Conservation (phyloP, 345 rosid genomes). For the Physaria fendleri region DNA sequence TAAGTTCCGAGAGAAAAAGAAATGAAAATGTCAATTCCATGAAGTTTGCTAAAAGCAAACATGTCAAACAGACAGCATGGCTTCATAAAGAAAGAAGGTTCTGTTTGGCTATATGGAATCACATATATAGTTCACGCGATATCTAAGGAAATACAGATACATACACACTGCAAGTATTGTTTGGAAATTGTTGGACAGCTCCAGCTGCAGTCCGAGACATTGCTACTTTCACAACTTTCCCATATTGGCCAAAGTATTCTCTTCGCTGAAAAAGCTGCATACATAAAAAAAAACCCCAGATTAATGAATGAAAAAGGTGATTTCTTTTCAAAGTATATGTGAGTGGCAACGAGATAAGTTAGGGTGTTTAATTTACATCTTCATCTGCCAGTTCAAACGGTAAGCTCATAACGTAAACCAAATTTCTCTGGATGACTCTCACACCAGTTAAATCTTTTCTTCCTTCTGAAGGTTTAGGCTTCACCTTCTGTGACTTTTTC, state of each 20-base stretch:
- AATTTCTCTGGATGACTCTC: conserved; percentile 82
- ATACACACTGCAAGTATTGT: conserved; percentile 95
- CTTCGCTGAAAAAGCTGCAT: conserved; percentile 69
- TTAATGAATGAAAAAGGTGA: background rate
- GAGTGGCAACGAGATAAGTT: conserved; percentile 4
- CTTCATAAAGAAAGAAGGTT: background rate
- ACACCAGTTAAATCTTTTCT: conserved; percentile 84
- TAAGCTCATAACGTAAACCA: conserved; percentile 87
- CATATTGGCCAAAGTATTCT: conserved; percentile 92
- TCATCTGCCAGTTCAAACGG: conserved; percentile 91
- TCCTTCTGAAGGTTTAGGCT: conserved; percentile 63
- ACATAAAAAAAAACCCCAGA: background rate
- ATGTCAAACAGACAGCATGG: conserved; percentile 10
- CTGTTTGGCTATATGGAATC: background rate
- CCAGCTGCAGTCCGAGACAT: conserved; percentile 87
- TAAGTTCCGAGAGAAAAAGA: background rate
- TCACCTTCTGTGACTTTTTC: conserved; percentile 68
- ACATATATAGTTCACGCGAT: background rate
- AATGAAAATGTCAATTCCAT: conserved; percentile 6
- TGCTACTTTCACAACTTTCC: conserved; percentile 85
- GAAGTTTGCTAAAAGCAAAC: conserved; percentile 4
- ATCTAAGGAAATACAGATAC: conserved; percentile 20
- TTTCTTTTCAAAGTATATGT: background rate
- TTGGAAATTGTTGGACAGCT: conserved; percentile 74
- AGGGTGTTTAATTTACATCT: conserved; percentile 43